Percentiles rank a stretch among this genome's conserved stretches.
phyloP scores from a whole-genome alignment of 2,329 filamentous ascomycete genomes.

The Cladophialophora bantiana region DNA sequence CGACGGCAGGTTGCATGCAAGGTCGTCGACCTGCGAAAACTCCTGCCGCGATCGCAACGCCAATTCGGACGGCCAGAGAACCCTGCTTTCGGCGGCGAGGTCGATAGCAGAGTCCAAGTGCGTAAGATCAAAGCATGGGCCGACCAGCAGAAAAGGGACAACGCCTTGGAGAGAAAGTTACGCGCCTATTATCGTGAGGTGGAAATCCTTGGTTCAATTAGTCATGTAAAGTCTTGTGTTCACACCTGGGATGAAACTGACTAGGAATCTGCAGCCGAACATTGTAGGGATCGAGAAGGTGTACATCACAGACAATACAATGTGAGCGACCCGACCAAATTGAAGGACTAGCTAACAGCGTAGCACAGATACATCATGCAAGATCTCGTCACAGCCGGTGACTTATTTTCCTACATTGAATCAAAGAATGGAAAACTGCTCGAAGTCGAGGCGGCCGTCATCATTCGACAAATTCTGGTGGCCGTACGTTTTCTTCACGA shows the following conservation, averaged over 20 bases:
- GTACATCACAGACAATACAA: conserved; percentile 58
- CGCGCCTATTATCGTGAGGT: conserved; percentile 50
- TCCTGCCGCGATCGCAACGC: conserved; percentile 34
- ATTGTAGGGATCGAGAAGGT: conserved; percentile 65
- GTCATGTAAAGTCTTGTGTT: conserved; percentile 53
- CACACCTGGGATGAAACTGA: neutral
- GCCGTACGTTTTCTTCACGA: conserved; percentile 66
- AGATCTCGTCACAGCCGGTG: conserved; percentile 66
- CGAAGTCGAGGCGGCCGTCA: conserved; percentile 61
- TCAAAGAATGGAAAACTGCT: conserved; percentile 55
- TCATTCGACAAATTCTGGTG: conserved; percentile 63
- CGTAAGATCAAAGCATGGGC: conserved; percentile 36
- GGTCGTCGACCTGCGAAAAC: conserved; percentile 48
- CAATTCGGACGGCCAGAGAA: conserved; percentile 25
- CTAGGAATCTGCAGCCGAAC: conserved; percentile 57
- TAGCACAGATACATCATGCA: conserved; percentile 66
- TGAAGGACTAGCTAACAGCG: conserved; percentile 28
- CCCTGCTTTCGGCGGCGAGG: conserved; percentile 38
- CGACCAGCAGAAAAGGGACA: conserved; percentile 35
- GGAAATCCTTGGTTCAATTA: conserved; percentile 58
- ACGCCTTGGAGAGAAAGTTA: conserved; percentile 43
- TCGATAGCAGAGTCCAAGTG: conserved; percentile 30
- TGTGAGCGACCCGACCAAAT: conserved; percentile 50
- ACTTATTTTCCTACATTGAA: conserved; percentile 66
- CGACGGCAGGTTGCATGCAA: conserved; percentile 55